phyloP scores from a whole-genome alignment of 768 basidiomycete species.

The Daedalea quercina region DNA sequence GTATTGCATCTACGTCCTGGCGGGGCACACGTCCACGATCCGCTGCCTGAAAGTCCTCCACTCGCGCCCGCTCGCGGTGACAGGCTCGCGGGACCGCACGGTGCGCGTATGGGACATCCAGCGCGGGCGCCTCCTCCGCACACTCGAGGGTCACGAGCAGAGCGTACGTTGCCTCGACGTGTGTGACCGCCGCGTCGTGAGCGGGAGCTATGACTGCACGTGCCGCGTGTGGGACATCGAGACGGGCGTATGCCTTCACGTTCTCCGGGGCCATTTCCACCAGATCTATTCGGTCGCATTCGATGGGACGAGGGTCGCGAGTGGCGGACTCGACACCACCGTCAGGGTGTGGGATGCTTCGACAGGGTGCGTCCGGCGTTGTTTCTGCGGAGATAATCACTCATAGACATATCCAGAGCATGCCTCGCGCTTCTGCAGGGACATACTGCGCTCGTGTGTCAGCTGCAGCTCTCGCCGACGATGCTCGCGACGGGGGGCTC shows the following conservation, averaged over 20 bases:
- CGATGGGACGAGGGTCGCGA: slow-evolving; percentile 75
- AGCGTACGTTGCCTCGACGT: slow-evolving; percentile 90
- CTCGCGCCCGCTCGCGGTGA: slow-evolving; percentile 81
- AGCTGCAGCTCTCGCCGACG: slow-evolving; percentile 69
- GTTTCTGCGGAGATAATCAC: not conserved
- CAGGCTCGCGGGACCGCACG: slow-evolving; percentile 82
- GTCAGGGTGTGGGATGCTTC: slow-evolving; percentile 86
- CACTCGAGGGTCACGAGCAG: slow-evolving; percentile 68
- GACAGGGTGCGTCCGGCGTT: slow-evolving; percentile 55
- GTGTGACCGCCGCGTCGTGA: slow-evolving; percentile 75
- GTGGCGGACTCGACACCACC: slow-evolving; percentile 90
- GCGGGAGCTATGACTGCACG: slow-evolving; percentile 90
- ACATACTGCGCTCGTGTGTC: slow-evolving; percentile 89
- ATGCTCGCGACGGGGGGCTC: slow-evolving; percentile 80
- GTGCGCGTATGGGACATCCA: slow-evolving; percentile 93
- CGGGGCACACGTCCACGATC: slow-evolving; percentile 86
- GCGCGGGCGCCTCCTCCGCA: slow-evolving; percentile 55
- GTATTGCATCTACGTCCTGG: slow-evolving; percentile 70
- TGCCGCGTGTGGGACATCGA: slow-evolving; percentile 91
- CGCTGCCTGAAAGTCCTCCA: slow-evolving; percentile 86
- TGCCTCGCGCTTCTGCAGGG: slow-evolving; percentile 84
- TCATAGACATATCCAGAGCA: slow-evolving; percentile 35
- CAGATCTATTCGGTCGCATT: slow-evolving; percentile 91
- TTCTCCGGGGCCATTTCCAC: slow-evolving; percentile 77
- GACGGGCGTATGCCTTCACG: slow-evolving; percentile 79